A percentile compares a stretch with the other conserved stretches of the same genome.
These are phyloP conservation scores for Xylaria grammica DNA, from an alignment of 495 filamentous ascomycete species.

Conservation along the genomic window DNA sequence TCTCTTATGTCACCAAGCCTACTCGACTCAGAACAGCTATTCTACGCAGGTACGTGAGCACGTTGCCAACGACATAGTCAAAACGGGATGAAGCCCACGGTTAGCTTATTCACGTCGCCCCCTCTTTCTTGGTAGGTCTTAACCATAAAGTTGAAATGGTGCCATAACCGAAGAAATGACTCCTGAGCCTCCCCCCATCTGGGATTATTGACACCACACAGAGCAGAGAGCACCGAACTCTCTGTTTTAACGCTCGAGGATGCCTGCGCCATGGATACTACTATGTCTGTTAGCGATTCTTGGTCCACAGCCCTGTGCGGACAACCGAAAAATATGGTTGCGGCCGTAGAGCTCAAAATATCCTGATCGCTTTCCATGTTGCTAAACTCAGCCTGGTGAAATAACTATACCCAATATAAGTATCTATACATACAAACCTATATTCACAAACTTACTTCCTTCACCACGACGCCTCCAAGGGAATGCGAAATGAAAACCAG, in stretches of 20 bases:
- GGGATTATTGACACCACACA: slow-evolving; percentile 36
- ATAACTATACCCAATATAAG: slow-evolving; percentile 29
- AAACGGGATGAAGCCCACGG: slow-evolving; percentile 23
- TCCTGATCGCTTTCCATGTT: slow-evolving; percentile 25
- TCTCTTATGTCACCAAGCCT: slow-evolving; percentile 43
- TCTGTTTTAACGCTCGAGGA: slow-evolving; percentile 32
- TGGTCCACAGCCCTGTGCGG: slow-evolving; percentile 42
- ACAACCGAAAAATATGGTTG: slow-evolving; percentile 39
- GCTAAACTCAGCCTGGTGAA: slow-evolving; percentile 39
- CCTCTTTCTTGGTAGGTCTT: slow-evolving; percentile 46
- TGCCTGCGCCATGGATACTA: slow-evolving; percentile 40
- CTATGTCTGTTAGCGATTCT: slow-evolving; percentile 34
- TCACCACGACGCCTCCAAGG: slow-evolving; percentile 44
- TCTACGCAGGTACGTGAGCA: slow-evolving; percentile 10
- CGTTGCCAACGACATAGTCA: neutral
- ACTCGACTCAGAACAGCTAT: slow-evolving; percentile 18
- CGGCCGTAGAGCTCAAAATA: slow-evolving; percentile 37
- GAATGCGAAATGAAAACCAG: slow-evolving; percentile 45
- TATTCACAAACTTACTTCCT: slow-evolving; percentile 36
- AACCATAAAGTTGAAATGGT: slow-evolving; percentile 29
- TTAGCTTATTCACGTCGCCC: slow-evolving; percentile 22
- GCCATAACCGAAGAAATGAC: slow-evolving; percentile 11
- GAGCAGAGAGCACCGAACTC: slow-evolving; percentile 33
- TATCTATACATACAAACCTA: neutral
- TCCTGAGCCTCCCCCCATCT: slow-evolving; percentile 16